These are phyloP conservation scores for Neolecta irregularis DNA, from an alignment of 1,139 yeast genomes.

Conservation along the genomic window DNA sequence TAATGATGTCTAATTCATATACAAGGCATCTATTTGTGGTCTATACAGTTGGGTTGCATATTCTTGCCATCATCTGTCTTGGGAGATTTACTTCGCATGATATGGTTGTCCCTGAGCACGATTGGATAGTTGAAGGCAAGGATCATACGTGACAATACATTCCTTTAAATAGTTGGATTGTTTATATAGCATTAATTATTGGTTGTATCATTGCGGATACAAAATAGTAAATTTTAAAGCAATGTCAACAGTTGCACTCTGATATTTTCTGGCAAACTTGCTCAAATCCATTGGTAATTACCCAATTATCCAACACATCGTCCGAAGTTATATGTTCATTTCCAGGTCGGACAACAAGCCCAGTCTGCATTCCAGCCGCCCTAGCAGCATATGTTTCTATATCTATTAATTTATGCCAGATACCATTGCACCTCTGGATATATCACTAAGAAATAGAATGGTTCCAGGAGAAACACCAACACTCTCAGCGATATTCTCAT, in stretches of 20 bases:
- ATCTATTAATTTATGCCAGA: not conserved
- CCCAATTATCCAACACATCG: conserved; percentile 12
- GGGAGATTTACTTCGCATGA: too few species aligned
- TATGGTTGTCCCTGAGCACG: too few species aligned
- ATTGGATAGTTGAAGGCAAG: too few species aligned
- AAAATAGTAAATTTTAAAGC: too few species aligned
- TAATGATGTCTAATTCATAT: conserved; percentile 55
- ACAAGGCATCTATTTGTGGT: conserved; percentile 58
- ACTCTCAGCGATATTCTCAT: conserved; percentile 40
- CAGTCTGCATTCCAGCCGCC: conserved; percentile 45
- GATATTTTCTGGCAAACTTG: too few species aligned
- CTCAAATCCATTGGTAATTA: too few species aligned
- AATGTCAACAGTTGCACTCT: too few species aligned
- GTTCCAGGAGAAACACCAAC: conserved; percentile 22
- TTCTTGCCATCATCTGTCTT: conserved; percentile 42
- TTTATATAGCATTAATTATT: too few species aligned
- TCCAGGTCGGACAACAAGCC: conserved; percentile 59
- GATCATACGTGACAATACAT: too few species aligned
- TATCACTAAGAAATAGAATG: conserved; percentile 61
- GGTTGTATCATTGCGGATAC: too few species aligned
- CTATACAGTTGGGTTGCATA: conserved; percentile 64
- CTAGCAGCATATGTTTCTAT: conserved; percentile 38
- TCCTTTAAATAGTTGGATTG: too few species aligned
- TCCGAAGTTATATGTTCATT: conserved; percentile 33
- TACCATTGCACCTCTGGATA: conserved; percentile 17